phyloP scores from a whole-genome alignment of 805 yeast genomes.

The Candida railenensis region DNA sequence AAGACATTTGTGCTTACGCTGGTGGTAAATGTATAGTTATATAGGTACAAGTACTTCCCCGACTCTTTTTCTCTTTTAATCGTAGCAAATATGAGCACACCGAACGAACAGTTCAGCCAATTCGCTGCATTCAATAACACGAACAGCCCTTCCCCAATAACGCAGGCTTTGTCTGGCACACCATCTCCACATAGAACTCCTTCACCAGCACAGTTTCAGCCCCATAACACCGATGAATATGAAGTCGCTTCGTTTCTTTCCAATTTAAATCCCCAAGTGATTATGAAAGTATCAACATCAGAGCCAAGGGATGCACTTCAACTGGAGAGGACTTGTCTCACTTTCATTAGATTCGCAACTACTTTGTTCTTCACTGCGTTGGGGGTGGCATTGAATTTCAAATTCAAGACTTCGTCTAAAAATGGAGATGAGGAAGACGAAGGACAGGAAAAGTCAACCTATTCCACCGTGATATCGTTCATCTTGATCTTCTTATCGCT shows the following conservation, averaged over 20 bases:
- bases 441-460: conserved; percentile 12
- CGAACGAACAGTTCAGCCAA: background rate
- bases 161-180: background rate
- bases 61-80: too few species aligned
- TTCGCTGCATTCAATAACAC: background rate
- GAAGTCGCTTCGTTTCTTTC: background rate
- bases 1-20: too few species aligned
- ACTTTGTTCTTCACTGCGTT: conserved; percentile 46
- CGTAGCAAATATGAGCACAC: background rate
- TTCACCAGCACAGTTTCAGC: background rate
- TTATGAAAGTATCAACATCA: conserved; percentile 36
- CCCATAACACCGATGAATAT: background rate
- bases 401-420: conserved; percentile 31
- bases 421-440: conserved; percentile 8
- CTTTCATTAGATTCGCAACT: conserved; percentile 47
- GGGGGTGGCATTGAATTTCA: conserved; percentile 46
- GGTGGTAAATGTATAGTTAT: too few species aligned
- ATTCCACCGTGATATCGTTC: conserved; percentile 31
- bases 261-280: conserved; percentile 10
- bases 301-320: conserved; percentile 57
- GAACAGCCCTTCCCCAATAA: background rate
- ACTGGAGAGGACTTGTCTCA: conserved; percentile 51
- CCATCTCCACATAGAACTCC: background rate
- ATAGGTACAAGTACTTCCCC: too few species aligned
- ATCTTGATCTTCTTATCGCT: conserved; percentile 38